phyloP scores from a whole-genome alignment of 257 asterid species.

The Avicennia marina region DNA sequence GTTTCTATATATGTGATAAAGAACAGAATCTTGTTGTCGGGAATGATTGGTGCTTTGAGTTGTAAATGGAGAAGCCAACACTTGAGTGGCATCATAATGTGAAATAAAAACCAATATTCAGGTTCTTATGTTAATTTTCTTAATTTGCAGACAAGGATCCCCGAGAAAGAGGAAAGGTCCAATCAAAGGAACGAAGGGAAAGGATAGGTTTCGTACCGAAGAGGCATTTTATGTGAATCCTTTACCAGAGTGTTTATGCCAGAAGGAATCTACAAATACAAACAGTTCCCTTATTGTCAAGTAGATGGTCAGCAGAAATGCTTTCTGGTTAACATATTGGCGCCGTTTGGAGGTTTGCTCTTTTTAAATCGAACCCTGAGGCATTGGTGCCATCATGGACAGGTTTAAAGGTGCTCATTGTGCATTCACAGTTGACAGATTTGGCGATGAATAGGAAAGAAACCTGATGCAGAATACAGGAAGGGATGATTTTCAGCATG shows the following conservation, averaged over 20 bases:
- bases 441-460: not conserved
- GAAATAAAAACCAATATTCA: no score
- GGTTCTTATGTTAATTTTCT: no score
- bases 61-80: no score
- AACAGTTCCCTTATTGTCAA: no score
- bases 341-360: constrained; percentile 1
- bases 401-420: not conserved
- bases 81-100: no score
- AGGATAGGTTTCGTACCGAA: constrained; percentile 81
- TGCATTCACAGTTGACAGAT: not conserved
- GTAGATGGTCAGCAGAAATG: constrained; percentile 13
- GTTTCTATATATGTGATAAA: not conserved
- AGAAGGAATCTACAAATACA: no score
- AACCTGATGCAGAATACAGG: not conserved
- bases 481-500: not conserved
- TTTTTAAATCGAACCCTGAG: constrained; percentile 15
- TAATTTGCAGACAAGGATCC: constrained; percentile 95
- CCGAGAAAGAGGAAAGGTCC: constrained; percentile 98
- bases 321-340: not conserved
- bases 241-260: constrained; percentile 90
- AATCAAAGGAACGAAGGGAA: constrained; percentile 76
- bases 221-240: constrained; percentile 94
- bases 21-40: not conserved
- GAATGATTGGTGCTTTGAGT: no score
- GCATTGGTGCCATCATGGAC: not conserved